Conservation (phyloP, 306 rosid genomes). For the Quercus variabilis region DNA sequence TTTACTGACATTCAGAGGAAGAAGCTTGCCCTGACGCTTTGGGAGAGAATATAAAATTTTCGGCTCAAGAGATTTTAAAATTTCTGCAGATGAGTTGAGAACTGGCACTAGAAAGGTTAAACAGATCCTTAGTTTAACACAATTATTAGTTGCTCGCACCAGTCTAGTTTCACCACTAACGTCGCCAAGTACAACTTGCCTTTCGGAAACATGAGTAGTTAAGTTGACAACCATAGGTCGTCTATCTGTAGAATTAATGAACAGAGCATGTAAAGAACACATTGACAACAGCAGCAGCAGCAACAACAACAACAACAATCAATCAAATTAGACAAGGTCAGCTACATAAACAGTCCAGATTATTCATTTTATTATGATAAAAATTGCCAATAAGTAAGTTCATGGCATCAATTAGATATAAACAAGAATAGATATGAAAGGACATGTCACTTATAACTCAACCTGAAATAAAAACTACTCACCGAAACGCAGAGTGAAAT, state of each 20-base stretch:
- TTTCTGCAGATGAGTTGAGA: constrained; percentile 69
- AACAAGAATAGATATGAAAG: neutral
- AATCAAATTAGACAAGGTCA: too few species aligned
- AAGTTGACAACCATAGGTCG: constrained; percentile 55
- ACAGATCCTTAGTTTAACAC: constrained; percentile 50
- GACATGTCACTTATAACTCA: neutral
- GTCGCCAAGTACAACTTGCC: constrained; percentile 47
- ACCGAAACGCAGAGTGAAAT: constrained; percentile 67
- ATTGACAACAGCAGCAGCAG: neutral
- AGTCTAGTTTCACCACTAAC: constrained; percentile 65
- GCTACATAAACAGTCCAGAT: neutral
- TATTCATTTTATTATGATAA: neutral
- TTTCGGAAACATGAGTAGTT: constrained; percentile 63
- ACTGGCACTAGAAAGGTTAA: constrained; percentile 69
- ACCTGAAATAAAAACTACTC: constrained; percentile 25
- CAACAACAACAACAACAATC: neutral
- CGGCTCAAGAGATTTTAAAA: constrained; percentile 23
- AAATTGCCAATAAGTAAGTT: neutral
- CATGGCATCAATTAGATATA: neutral
- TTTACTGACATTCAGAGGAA: constrained; percentile 26
- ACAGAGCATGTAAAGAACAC: constrained; percentile 14
- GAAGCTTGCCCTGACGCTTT: constrained; percentile 54
- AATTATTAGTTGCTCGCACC: constrained; percentile 70
- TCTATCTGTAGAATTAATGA: constrained; percentile 57
- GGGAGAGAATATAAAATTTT: constrained; percentile 5